Conservation (phyloP, 73 alveolate species). For the Paramecium tetraurelia region DNA sequence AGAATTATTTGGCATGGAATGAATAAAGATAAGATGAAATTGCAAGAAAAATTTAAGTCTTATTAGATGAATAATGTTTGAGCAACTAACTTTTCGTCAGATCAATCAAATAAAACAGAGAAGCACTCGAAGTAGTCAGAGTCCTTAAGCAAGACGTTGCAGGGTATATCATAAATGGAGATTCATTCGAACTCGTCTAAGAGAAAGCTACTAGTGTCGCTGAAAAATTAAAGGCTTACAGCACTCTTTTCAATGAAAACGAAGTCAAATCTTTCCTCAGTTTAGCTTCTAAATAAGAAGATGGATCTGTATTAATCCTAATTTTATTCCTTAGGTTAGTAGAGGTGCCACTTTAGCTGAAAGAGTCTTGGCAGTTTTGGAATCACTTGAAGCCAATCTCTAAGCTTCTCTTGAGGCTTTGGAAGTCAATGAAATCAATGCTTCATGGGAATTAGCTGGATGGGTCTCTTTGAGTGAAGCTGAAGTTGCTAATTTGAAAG, state of each 20-base stretch:
- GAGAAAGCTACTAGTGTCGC: background rate
- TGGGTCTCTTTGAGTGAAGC: constrained; percentile 50
- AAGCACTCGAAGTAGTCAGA: background rate
- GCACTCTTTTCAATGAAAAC: background rate
- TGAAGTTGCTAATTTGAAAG: background rate
- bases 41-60: background rate
- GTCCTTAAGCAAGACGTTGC: constrained; percentile 26
- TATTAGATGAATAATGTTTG: background rate
- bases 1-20: constrained; percentile 17
- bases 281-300: background rate
- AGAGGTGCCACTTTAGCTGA: constrained; percentile 39
- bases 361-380: constrained; percentile 18
- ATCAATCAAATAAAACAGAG: background rate
- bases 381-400: background rate
- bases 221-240: background rate
- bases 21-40: constrained; percentile 6
- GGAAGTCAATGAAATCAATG: constrained; percentile 17
- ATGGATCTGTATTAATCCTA: background rate
- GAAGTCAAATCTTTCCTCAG: background rate
- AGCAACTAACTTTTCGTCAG: constrained; percentile 5
- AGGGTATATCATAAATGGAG: constrained; percentile 27
- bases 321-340: background rate
- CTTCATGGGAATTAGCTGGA: constrained; percentile 42
- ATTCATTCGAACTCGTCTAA: background rate
- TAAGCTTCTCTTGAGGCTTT: background rate